Percentiles rank a stretch among this genome's conserved stretches.
Evolutionary conservation across 78 protist genomes (phyloP).

Genomic region (Monocercomonoides exilis): DNA sequence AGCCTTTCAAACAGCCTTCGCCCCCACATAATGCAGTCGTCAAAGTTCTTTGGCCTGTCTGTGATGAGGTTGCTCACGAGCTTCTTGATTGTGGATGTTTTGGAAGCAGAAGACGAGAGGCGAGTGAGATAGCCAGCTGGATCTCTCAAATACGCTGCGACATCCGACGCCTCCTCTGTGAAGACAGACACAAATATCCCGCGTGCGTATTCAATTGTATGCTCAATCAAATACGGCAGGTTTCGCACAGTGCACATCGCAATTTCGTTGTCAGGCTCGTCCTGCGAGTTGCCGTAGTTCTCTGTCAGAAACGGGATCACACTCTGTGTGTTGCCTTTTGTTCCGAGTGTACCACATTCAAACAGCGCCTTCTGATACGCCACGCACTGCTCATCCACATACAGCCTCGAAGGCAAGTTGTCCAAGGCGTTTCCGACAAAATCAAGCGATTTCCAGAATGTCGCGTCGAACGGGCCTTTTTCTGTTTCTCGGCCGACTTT

Average conservation of each 20-base stretch:
- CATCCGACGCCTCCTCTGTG: background rate
- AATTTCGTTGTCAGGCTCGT: slow-evolving; percentile 94
- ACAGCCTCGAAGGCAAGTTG: slow-evolving; percentile 46
- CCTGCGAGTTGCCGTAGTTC: slow-evolving; percentile 73
- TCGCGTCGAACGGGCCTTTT: slow-evolving; percentile 11
- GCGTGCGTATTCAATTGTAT: slow-evolving; percentile 84
- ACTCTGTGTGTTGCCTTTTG: slow-evolving; percentile 82
- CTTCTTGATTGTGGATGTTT: background rate
- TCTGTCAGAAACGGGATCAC: slow-evolving; percentile 89
- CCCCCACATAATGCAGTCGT: slow-evolving; percentile 90
- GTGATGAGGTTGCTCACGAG: slow-evolving; percentile 12
- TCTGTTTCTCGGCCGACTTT: slow-evolving; percentile 43
- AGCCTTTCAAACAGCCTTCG: slow-evolving; percentile 74
- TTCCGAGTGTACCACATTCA: slow-evolving; percentile 79
- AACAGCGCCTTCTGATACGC: slow-evolving; percentile 19
- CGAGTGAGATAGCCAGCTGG: background rate
- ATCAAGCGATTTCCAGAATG: slow-evolving; percentile 25
- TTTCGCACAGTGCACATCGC: slow-evolving; percentile 92
- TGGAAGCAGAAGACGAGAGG: background rate
- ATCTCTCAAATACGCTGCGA: background rate
- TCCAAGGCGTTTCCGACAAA: slow-evolving; percentile 44
- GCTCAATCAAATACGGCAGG: slow-evolving; percentile 91
- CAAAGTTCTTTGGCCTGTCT: slow-evolving; percentile 52
- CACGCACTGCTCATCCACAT: slow-evolving; percentile 31
- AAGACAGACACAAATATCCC: slow-evolving; percentile 48